These are phyloP conservation scores for Saprolegnia parasitica DNA, from an alignment of 352 stramenopile genomes.

Conservation along the genomic window DNA sequence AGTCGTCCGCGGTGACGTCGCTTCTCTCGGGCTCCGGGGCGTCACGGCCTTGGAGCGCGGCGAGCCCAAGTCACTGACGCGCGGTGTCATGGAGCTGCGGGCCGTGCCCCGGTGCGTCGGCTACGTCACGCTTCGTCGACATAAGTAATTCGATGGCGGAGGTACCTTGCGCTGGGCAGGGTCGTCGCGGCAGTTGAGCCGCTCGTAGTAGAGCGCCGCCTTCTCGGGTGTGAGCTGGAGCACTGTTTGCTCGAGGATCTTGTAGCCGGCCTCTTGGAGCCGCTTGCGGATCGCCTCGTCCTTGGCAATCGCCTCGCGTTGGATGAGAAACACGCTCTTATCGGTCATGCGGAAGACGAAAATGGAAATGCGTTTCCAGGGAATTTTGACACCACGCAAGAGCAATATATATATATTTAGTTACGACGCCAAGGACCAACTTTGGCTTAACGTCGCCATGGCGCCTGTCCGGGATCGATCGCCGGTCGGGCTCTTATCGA, in stretches of 20 bases:
- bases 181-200: slow-evolving; percentile 34
- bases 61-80: background rate
- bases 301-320: slow-evolving; percentile 46
- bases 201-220: slow-evolving; percentile 41
- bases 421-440: background rate
- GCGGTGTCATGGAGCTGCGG: slow-evolving; percentile 1
- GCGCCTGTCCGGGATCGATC: background rate
- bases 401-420: background rate
- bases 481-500: slow-evolving; percentile 19
- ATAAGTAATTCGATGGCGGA: slow-evolving; percentile 1
- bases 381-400: background rate
- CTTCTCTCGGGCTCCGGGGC: background rate
- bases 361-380: background rate
- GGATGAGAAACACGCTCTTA: slow-evolving; percentile 50
- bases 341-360: slow-evolving; percentile 6
- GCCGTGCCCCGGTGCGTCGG: background rate
- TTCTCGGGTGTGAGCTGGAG: slow-evolving; percentile 39
- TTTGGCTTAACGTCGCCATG: background rate
- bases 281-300: slow-evolving; percentile 51
- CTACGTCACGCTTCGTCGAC: background rate
- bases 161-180: slow-evolving; percentile 32
- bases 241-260: slow-evolving; percentile 45
- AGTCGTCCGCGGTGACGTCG: background rate
- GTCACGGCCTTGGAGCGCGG: background rate
- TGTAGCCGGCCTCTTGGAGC: slow-evolving; percentile 44